A percentile compares a stretch with the other conserved stretches of the same genome.
phyloP scores from a whole-genome alignment of 1,284 basidiomycete species.

The Paramarasmius palmivorus region DNA sequence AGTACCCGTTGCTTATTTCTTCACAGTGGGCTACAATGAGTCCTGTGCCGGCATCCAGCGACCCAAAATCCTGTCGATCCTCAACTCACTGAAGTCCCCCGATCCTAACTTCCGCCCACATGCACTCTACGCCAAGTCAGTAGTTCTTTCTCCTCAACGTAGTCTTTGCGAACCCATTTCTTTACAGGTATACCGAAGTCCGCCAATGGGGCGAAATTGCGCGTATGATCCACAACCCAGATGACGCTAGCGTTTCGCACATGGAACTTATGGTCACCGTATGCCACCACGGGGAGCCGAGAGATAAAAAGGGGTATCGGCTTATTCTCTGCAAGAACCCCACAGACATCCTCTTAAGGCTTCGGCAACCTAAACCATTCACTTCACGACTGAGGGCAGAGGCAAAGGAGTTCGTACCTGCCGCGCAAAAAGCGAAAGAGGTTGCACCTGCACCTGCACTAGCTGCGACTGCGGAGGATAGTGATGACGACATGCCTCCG shows the following conservation, averaged over 20 bases:
- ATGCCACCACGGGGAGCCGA: neutral
- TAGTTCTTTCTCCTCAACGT: neutral
- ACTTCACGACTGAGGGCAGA: neutral
- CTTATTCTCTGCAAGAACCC: neutral
- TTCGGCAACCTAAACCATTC: neutral
- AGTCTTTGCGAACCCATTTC: neutral
- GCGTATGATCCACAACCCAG: neutral
- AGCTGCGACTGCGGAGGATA: too few species aligned
- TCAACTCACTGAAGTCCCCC: neutral
- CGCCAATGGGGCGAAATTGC: neutral
- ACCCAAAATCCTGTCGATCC: neutral
- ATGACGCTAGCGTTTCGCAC: neutral
- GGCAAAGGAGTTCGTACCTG: neutral
- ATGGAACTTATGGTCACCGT: neutral
- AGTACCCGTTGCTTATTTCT: neutral
- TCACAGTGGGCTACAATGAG: conserved; percentile 1
- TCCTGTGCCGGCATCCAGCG: neutral
- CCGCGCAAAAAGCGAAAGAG: neutral
- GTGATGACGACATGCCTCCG: too few species aligned
- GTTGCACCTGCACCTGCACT: neutral
- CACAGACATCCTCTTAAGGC: neutral
- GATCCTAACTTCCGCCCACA: neutral
- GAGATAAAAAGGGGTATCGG: neutral
- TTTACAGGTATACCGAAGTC: neutral
- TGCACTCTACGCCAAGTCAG: neutral